These are phyloP conservation scores for Strobilomyces dryophilus DNA, from an alignment of 768 basidiomycete genomes.

Conservation along the genomic window DNA sequence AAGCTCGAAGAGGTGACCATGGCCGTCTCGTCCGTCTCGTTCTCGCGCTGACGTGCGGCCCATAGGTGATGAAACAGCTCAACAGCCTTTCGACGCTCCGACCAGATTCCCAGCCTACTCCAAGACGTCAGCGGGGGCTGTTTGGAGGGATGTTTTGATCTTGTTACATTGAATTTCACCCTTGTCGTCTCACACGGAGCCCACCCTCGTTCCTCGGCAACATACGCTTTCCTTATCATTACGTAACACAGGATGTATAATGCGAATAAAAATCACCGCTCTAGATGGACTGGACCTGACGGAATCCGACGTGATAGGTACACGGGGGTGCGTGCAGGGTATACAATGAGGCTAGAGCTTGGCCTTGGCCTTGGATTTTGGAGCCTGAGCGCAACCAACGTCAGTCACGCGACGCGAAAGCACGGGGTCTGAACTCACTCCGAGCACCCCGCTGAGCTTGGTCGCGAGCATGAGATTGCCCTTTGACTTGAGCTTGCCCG, in stretches of 20 bases:
- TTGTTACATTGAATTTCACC: background rate
- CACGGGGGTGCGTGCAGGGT: background rate
- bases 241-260: constrained; percentile 12
- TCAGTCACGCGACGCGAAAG: background rate
- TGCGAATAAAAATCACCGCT: constrained; percentile 16
- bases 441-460: constrained; percentile 81
- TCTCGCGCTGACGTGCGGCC: constrained; percentile 3
- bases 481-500: constrained; percentile 86
- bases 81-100: constrained; percentile 88
- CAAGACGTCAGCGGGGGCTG: constrained; percentile 71
- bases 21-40: background rate
- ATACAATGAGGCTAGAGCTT: constrained; percentile 24
- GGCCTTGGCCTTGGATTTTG: constrained; percentile 32
- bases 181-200: background rate
- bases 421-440: constrained; percentile 40
- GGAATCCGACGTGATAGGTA: background rate
- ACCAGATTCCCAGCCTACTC: constrained; percentile 70
- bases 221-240: background rate
- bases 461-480: constrained; percentile 94
- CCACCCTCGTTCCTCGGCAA: constrained; percentile 4
- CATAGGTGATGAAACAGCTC: constrained; percentile 90
- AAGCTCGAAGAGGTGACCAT: constrained; percentile 86
- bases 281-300: constrained; percentile 1
- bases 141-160: constrained; percentile 74
- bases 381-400: constrained; percentile 18